Base-by-base conservation (phyloP, 2,329 filamentous ascomycete species). In the Cladobotryum protrusum region DNA sequence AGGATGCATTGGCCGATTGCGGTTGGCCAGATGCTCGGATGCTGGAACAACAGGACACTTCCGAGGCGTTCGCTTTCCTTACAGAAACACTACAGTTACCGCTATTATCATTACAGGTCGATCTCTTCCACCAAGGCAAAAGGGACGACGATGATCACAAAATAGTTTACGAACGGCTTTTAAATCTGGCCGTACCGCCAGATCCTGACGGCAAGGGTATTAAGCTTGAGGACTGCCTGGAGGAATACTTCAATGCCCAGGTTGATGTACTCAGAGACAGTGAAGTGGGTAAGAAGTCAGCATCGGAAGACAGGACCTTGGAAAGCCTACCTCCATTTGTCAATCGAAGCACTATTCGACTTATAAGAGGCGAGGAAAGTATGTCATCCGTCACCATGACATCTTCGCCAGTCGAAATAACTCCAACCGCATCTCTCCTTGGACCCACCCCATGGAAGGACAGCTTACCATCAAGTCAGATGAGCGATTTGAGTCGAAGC, bases 1-100 rank as follows among this genome's bases (percentile, higher is more conserved):
- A 96, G 67, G 82, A 92, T 37, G 77, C 89, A 9, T 69, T 97
- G 36, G 85, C 86, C 15, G 85, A 85, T 47, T 96, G 91, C 64
- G 93, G 92, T 4, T 97, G 93, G 93, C 72, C 79, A 57, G 90
- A 95, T 51, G 91, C 91, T 43, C 78, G 79, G 18, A 70, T 79
- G 50, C 64, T 88, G n/a, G 79, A 84, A 58, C 93, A 97, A 63
- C 93, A 99, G 68, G 93, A 99, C 67, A 89, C 89, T 0, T 96
- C 93, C 0, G 93, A 99, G 68, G 91, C 91, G 1, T 97, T 97
- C 64, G 88, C 85, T 0, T 96, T 96, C 65, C 90, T 99, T 56
- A 96, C 92, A 0, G 91, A 90, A 57, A 89, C 86, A 18, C 77
- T 99, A 17, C 85, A 95, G 59, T 70, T 97, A 14, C 93, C 93